Evolutionary conservation across 2,329 filamentous ascomycete species (phyloP).

Genomic region (Chaetomium sp.): DNA sequence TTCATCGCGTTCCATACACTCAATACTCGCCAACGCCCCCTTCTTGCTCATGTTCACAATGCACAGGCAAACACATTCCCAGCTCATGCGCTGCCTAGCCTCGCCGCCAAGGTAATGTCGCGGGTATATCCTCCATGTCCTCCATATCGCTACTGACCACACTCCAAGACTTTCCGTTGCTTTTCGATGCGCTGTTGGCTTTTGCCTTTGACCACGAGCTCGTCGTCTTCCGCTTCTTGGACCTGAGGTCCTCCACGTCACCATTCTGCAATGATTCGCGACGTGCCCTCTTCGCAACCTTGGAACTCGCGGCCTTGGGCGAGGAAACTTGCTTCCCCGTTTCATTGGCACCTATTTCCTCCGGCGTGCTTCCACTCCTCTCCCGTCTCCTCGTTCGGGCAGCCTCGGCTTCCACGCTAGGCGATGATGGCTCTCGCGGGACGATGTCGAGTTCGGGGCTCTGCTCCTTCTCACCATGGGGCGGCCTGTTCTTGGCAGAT

Average conservation of each 20-base stretch:
- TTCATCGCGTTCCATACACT: not conserved
- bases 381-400: slow-evolving; percentile 16
- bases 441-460: not conserved
- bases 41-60: too few relatives aligned
- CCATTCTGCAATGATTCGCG: slow-evolving; percentile 6
- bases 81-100: not conserved
- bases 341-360: not conserved
- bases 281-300: slow-evolving; percentile 6
- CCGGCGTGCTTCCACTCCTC: slow-evolving; percentile 1
- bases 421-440: slow-evolving; percentile 4
- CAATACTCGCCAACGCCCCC: not conserved
- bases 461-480: not conserved
- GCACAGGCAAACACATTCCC: not conserved
- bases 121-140: slow-evolving; percentile 50
- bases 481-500: not conserved
- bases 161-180: slow-evolving; percentile 15
- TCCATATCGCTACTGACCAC: slow-evolving; percentile 41
- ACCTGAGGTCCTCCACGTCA: not conserved
- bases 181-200: not conserved
- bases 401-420: slow-evolving; percentile 18
- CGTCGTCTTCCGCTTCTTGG: slow-evolving; percentile 15
- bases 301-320: not conserved
- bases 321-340: not conserved
- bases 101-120: slow-evolving; percentile 21
- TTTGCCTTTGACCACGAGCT: not conserved